Base-by-base conservation (phyloP, 768 basidiomycete species). In the Hygrocybe punicea region DNA sequence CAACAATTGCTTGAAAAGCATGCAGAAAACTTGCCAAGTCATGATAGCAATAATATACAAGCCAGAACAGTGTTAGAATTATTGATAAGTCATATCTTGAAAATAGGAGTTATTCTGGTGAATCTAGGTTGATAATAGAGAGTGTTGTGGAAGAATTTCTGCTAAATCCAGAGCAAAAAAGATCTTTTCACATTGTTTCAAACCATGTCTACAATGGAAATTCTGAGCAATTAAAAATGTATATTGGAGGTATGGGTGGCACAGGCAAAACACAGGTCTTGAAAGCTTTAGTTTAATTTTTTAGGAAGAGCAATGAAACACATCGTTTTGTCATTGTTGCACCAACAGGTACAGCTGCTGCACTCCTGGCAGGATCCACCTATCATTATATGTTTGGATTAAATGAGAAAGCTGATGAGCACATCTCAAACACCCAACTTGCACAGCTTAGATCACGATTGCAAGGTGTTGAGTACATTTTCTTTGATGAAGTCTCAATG, bases 401-500 rank as follows among this genome's bases (percentile, higher is more conserved):
- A 36, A 49, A 49, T 57, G 37, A 49, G 23, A 11, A 57, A 10
- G 34, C 19, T 2, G 56, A 50, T 11, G 49, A 40, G 5, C 4
- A 54, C 16, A 16, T 47, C 6, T 33, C 40, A 14, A 44, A 49
- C n/a, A 19, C n/a, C 33, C 45, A 55, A 25, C 19, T 59, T 13
- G 36, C 55, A n/a, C 51, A 60, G 29, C 33, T 64, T 0, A 59
- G 16, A 59, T 49, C 25, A 44, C 37, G 59, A 29, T 8, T 29
- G 29, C 29, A 4, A 8, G 29, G 29, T 19, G 56, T 65, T 4
- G 16, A 57, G n/a, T 73, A 4, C 73, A 74, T 63, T 51, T 78
- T 0, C 75, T 78, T 29, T 29, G 29, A 29, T 29, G 29, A 29
- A 53, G 65, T 78, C 0, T 78, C 75, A 0, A 79, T 79, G 78